Evolutionary conservation across 495 filamentous ascomycete species (phyloP), one percentile per base, ranked within the genome.

Genomic region (Amniculicola lignicola): DNA sequence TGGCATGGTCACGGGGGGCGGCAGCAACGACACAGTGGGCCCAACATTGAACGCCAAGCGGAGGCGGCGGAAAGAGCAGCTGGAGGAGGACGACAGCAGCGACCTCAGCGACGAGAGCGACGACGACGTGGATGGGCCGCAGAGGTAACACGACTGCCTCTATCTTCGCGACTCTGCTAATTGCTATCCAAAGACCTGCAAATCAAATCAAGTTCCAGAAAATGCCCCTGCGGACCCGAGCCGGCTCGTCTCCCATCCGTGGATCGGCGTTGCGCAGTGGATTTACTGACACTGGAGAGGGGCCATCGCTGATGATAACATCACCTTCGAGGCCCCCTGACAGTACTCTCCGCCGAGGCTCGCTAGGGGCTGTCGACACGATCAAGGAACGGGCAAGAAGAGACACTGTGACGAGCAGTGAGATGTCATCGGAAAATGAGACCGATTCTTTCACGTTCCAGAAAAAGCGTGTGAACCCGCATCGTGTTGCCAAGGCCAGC

Each of bases 61-160:
- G 73, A 55, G 74, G 55, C 57, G 82, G 61, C 72, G 74, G 45
- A 82, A 82, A 31, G 84, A 90, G 62, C 88, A 92, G 57, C 82
- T 87, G 65, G 92, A 96, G 51, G 93, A 97, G 38, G 94, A 96
- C 24, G 94, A 97, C 68, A 97, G 93, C 68, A 95, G 90, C 66
- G 93, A 97, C 67, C 71, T 96, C 55, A 96, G 89, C 64, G 93
- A 96, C 61, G 92, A 97, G 46, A 96, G 90, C 62, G 93, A 98
- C 42, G 92, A 96, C 25, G 90, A 95, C 52, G 78, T 76, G 9
- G 89, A 95, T 73, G 37, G 37, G 9, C 35, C 62, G 58, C 72
- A 72, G 35, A 60, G 55, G 55, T 51, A 38, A 18, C 14, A 9
- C 15, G 4, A 9, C 19, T 1, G 2, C 1, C 14, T 49, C 6